These are phyloP conservation scores for Sphaceloma murrayae DNA, from an alignment of 2,329 filamentous ascomycete genomes.

Conservation along the genomic window DNA sequence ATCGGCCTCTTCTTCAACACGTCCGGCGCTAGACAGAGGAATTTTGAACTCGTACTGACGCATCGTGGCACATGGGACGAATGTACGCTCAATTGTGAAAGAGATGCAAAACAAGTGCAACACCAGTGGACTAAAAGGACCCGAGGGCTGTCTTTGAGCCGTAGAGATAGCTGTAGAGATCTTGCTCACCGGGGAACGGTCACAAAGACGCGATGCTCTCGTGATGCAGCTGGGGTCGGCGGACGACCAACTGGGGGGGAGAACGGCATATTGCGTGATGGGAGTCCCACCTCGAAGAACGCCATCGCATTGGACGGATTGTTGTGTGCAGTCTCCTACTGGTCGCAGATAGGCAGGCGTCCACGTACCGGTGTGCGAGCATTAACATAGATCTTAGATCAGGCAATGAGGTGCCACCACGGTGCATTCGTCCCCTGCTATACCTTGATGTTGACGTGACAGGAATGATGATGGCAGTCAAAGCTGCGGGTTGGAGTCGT, in stretches of 20 bases:
- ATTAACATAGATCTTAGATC: background rate
- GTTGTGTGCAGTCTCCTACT: background rate
- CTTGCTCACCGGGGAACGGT: background rate
- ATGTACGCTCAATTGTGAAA: background rate
- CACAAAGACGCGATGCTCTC: slow-evolving; percentile 13
- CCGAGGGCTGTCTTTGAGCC: slow-evolving; percentile 5
- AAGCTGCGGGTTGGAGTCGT: no score
- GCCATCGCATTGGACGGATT: background rate
- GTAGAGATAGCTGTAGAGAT: no score
- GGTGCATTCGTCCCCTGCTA: no score
- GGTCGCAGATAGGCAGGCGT: slow-evolving; percentile 6
- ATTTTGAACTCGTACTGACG: background rate
- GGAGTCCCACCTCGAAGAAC: background rate
- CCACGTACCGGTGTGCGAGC: slow-evolving; percentile 11
- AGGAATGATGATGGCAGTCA: background rate
- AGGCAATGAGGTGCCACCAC: no score
- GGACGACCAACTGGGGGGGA: slow-evolving; percentile 3
- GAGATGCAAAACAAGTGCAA: background rate
- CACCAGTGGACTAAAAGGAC: background rate
- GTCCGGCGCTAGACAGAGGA: slow-evolving; percentile 4
- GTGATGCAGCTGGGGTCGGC: slow-evolving; percentile 11
- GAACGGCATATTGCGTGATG: slow-evolving; percentile 9
- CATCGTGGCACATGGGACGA: slow-evolving; percentile 10
- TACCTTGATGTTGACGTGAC: no score
- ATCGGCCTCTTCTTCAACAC: slow-evolving; percentile 10